A percentile compares a stretch with the other conserved stretches of the same genome.
phyloP scores from a whole-genome alignment of 108 stramenopile species.

The Cyclotella kingstonii region DNA sequence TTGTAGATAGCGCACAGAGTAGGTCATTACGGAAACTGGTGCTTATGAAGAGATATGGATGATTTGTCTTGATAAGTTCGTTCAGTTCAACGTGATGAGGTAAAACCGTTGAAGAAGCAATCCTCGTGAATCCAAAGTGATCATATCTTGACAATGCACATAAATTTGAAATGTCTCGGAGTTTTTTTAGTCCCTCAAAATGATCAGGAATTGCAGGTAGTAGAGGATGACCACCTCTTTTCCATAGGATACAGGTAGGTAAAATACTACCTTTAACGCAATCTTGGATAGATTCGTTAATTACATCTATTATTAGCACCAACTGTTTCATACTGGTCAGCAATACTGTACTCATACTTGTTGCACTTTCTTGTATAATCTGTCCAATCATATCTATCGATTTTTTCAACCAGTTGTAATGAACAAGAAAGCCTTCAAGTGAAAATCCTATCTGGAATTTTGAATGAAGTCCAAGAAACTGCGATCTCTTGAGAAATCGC shows the following conservation, averaged over 20 bases:
- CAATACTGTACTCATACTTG: background rate
- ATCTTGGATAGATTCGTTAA: slow-evolving; percentile 57
- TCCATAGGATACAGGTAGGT: slow-evolving; percentile 56
- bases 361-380: background rate
- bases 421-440: slow-evolving; percentile 65
- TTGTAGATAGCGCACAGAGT: slow-evolving; percentile 69
- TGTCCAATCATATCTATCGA: slow-evolving; percentile 20
- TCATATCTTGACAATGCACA: slow-evolving; percentile 42
- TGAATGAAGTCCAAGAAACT: slow-evolving; percentile 14
- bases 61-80: slow-evolving; percentile 42
- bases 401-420: slow-evolving; percentile 80
- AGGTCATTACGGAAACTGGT: slow-evolving; percentile 49
- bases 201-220: slow-evolving; percentile 57
- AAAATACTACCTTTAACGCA: slow-evolving; percentile 38
- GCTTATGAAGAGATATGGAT: slow-evolving; percentile 62
- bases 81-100: slow-evolving; percentile 36
- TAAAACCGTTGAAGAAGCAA: slow-evolving; percentile 18
- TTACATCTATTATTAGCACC: slow-evolving; percentile 35
- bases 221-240: slow-evolving; percentile 68
- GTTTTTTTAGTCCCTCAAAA: slow-evolving; percentile 41
- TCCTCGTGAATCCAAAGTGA: slow-evolving; percentile 42
- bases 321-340: slow-evolving; percentile 11
- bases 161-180: slow-evolving; percentile 44
- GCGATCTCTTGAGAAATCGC: slow-evolving; percentile 48
- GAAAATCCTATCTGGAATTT: slow-evolving; percentile 18